Base-by-base conservation (phyloP, 306 rosid genomes). In the Gillenia trifoliata region DNA sequence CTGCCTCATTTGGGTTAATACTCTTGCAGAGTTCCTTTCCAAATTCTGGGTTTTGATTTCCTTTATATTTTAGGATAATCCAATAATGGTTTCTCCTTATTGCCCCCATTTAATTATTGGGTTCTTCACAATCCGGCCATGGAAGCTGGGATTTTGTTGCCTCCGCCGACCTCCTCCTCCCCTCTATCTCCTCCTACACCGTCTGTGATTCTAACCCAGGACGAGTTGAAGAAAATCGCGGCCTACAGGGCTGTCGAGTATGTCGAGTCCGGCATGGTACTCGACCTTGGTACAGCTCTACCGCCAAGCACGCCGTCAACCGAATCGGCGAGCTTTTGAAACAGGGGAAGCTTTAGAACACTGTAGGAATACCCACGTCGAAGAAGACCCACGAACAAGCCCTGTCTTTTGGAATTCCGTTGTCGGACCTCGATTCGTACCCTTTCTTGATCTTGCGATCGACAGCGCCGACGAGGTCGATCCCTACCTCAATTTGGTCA, bases 391-490 rank as follows among this genome's bases (percentile, higher is more conserved):
- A 90, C 23, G 96, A 90, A 0, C 98, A 89, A 50, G 96, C 98
- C 2, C 11, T 87, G 2, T 87, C 95, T 0, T 22, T 85, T 1
- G 98, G 95, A 23, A 93, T 93, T 62, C 96, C 96, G 2, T 68
- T 93, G 1, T 80, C 96, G 10, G 96, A 93, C 82, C 93, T 93
- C 4, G 90, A 93, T 30, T 67, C 92, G 0, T 84, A 93, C 65
- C 96, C 96, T 0, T 83, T 1, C 78, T 93, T 16, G 98, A 93
- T 78, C 89, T 93, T 16, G 90, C 95, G 1, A 93, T 93, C 36
- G 98, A 93, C 29, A 96, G 96, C 10, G 96, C 98, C n/a, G 98
- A 93, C 4, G 98, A 93, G 76, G 98, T 93, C 20, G 96, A 93
- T 25, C 96, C 95, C 3, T 31, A 49, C 20, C 75, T 93, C 56